Evolutionary conservation across 1,284 basidiomycete species (phyloP), one percentile per base, ranked within the genome.

Genomic region (Porphyrellus sp.): DNA sequence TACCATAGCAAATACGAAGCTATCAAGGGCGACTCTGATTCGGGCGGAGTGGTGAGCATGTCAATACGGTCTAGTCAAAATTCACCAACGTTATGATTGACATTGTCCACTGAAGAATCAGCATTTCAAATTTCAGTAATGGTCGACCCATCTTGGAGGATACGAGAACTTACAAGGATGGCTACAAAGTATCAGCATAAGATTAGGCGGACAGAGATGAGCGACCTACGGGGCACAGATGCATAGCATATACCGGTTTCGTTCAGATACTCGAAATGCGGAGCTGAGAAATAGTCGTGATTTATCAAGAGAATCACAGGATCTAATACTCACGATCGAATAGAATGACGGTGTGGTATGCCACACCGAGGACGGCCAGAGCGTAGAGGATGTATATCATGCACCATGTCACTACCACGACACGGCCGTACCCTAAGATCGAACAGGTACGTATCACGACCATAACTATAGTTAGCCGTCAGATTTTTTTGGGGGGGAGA

Each of bases 361-460:
- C 33, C 11, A 42, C 7, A 3, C 30, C 42, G 20, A 61, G 20
- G 5, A 59, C 3, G 11, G 5, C 16, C 3, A 49, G 0, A 5
- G 40, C 39, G n/a, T 58, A 68, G 7, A 61, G 2, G 15, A 49
- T 4, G 35, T 65, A 68, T 5, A 59, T 1, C 15, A 8, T 8
- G 18, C 27, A 50, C 25, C 30, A 25, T 4, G n/a, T 12, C 11
- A 30, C 8, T 16, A 16, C 11, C 28, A 53, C 16, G 7, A 44
- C 37, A 16, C 31, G 64, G 8, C 28, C 51, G 44, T 33, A 62
- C 42, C 54, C 28, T 21, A 53, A 27, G 38, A 65, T 44, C 15
- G 63, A 55, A 47, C 60, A 61, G 8, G 60, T 42, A 7, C 64
- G 64, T 42, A 65, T 48, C 5, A 54, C 42, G n/a, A 63, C 67